Base-by-base conservation (phyloP, 495 filamentous ascomycete genomes). In the Penicillium lividum region DNA sequence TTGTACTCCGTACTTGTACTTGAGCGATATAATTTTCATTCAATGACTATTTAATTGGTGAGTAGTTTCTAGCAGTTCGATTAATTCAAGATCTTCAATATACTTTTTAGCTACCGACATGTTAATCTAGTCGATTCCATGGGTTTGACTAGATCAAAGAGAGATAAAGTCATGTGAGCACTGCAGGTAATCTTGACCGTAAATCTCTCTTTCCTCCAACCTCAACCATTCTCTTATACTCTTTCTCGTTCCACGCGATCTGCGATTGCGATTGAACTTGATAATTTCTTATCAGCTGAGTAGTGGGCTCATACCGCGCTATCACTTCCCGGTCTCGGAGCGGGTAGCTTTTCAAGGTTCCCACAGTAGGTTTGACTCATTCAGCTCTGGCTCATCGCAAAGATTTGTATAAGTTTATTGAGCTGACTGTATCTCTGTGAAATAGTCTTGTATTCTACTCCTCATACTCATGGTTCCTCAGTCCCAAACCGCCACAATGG, bases 401-500 rank as follows among this genome's bases (percentile, higher is more conserved):
- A 22, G 22, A 22, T 1, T 22, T 22, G 22, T 22, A 22, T 22
- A 22, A 22, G 22, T 15, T 47, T 13, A 3, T 10, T 36, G 28
- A 11, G 11, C 59, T 54, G 38, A 48, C 29, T 40, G 40, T 28
- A 53, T 40, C 15, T 49, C 13, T 42, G 18, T 54, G 27, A 54
- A 8, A 27, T n/a, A 22, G 7, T 33, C 33, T 42, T 44, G 16
- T 33, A 40, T 33, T 56, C 34, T 16, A 50, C 5, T 18, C 47
- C 27, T 52, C 61, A 30, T 58, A 29, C 48, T 59, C 34, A 75
- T 76, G 73, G 67, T 66, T 55, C 62, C 59, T 27, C 55, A 63
- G 53, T 40, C 65, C 9, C 73, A 73, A 51, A 54, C 72, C 52
- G 53, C 72, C 61, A 67, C 66, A 56, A 75, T 75, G 71, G 72